phyloP scores from a whole-genome alignment of 306 rosid species.

The Prunus persica region Prunus_persica_NCBIv2 NC_034009.1:13344501-13345000 shows the following conservation, averaged over 20 bases:
- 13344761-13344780: conserved; percentile 86
- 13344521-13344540: conserved; percentile 92
- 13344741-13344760: conserved; percentile 94
- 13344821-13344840: conserved; percentile 83
- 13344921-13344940: conserved; percentile 75
- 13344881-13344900: conserved; percentile 88
- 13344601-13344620: conserved; percentile 96
- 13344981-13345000: conserved; percentile 89
- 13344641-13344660: conserved; percentile 83
- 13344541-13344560: conserved; percentile 94
- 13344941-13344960: conserved; percentile 76
- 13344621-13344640: conserved; percentile 92
- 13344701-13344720: conserved; percentile 58
- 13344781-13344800: conserved; percentile 92
- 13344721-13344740: conserved; percentile 95
- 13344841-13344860: conserved; percentile 96
- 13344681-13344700: conserved; percentile 75
- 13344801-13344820: conserved; percentile 92
- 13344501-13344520: conserved; percentile 51
- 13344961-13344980: conserved; percentile 86
- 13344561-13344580: conserved; percentile 84
- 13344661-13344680: conserved; percentile 89
- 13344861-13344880: conserved; percentile 92
- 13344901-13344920: conserved; percentile 67
- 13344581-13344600: conserved; percentile 50